These are phyloP conservation scores for Talaromyces atroroseus DNA, from an alignment of 2,329 filamentous ascomycete genomes.

Conservation along the genomic window DNA sequence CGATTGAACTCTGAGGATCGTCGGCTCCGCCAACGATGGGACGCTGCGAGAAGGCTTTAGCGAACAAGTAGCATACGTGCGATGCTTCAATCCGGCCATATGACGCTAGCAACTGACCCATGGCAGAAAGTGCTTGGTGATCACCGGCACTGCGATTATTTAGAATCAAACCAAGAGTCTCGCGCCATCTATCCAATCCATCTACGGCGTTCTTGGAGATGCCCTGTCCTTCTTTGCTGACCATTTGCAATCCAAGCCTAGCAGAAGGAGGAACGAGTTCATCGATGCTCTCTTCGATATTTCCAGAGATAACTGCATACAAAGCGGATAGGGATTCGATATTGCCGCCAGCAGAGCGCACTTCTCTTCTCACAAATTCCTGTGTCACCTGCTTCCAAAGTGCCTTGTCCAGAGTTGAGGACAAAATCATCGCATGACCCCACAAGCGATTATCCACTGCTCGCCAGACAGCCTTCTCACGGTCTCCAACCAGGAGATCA, in stretches of 20 bases:
- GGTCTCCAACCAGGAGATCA: conserved; percentile 70
- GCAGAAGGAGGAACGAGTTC: conserved; percentile 92
- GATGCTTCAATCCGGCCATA: conserved; percentile 89
- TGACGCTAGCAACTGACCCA: conserved; percentile 74
- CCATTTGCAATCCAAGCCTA: conserved; percentile 82
- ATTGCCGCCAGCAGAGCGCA: conserved; percentile 72
- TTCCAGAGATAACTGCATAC: conserved; percentile 91
- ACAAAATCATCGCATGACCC: conserved; percentile 92
- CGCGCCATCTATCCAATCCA: conserved; percentile 88
- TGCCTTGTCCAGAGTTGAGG: conserved; percentile 66
- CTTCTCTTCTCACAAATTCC: conserved; percentile 92
- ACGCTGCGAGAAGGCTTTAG: conserved; percentile 48
- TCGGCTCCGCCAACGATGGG: conserved; percentile 76
- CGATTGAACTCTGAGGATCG: conserved; percentile 70
- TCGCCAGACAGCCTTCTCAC: conserved; percentile 87
- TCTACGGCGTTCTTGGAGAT: conserved; percentile 68
- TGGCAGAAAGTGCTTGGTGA: conserved; percentile 66
- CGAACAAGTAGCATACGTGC: conserved; percentile 90
- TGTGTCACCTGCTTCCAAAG: conserved; percentile 90
- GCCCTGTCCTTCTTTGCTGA: conserved; percentile 63
- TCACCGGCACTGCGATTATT: conserved; percentile 84
- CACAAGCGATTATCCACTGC: conserved; percentile 90
- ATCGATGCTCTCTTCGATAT: conserved; percentile 89
- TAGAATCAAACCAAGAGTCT: conserved; percentile 78
- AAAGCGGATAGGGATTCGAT: conserved; percentile 85